These are phyloP conservation scores for Verticillium isaacii DNA, from an alignment of 2,329 filamentous ascomycete species.

Conservation along the genomic window DNA sequence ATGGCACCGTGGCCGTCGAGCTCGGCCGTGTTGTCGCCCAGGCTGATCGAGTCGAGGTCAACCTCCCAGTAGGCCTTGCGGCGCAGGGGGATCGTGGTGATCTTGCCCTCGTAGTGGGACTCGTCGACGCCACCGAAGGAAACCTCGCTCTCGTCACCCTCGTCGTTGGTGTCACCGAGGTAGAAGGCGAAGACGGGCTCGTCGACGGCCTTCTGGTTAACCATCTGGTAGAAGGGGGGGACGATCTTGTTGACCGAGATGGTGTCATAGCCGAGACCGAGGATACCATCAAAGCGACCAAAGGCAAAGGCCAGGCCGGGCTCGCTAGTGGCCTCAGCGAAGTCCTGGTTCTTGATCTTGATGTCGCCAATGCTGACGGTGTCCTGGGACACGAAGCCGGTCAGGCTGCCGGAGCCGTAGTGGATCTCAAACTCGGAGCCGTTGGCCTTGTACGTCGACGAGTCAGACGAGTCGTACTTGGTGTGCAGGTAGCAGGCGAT, in stretches of 20 bases:
- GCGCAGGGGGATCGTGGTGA: slow-evolving; percentile 89
- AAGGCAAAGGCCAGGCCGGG: slow-evolving; percentile 97
- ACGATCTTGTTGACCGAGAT: slow-evolving; percentile 96
- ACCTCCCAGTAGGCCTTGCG: slow-evolving; percentile 99
- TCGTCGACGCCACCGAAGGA: slow-evolving; percentile 87
- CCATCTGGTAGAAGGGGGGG: slow-evolving; percentile 94
- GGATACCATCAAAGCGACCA: slow-evolving; percentile 92
- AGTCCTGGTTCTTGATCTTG: slow-evolving; percentile 82
- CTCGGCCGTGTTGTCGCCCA: slow-evolving; percentile 80
- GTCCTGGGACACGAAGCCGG: slow-evolving; percentile 90
- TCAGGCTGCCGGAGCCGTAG: slow-evolving; percentile 92
- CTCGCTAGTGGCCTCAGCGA: slow-evolving; percentile 93
- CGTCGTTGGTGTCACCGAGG: slow-evolving; percentile 66
- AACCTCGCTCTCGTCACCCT: slow-evolving; percentile 75
- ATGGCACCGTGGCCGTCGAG: slow-evolving; percentile 94
- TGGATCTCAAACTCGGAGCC: slow-evolving; percentile 87
- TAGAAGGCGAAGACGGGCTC: slow-evolving; percentile 97
- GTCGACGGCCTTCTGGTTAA: slow-evolving; percentile 84
- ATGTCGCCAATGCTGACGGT: slow-evolving; percentile 83
- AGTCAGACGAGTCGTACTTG: slow-evolving; percentile 90
- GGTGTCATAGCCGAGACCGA: slow-evolving; percentile 89
- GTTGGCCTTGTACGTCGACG: slow-evolving; percentile 90
- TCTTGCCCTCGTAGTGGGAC: slow-evolving; percentile 75
- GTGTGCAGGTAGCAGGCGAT: slow-evolving; percentile 97
- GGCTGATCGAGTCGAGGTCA: slow-evolving; percentile 85